Base-by-base conservation (phyloP, 164 flowering plant species). In the Chimonanthus salicifolius region DNA sequence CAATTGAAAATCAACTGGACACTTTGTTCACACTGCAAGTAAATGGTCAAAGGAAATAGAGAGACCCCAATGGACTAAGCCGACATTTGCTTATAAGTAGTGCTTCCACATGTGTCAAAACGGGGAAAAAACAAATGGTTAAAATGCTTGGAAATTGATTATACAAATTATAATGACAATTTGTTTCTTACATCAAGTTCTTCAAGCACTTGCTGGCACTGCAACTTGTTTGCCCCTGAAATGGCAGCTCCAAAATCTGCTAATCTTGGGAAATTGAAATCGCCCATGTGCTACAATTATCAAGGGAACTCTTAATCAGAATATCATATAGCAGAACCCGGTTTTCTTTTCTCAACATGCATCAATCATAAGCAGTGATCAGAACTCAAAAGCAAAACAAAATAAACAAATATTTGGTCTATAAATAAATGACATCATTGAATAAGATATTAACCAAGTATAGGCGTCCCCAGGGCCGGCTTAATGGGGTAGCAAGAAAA, bases 231-330 rank as follows among this genome's bases (percentile, higher is more conserved):
- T 51, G 92, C 97, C 69, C 98, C 99, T 74, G 94, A 94, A 79
- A 96, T 94, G 70, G 98, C 99, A 78, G 97, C 98, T 76, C 99
- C 97, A 85, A 94, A 96, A 87, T 96, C 99, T 63, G 99, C 98
- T 76, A 96, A 79, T 77, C 92, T 88, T 74, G 97, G 87, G 83
- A 80, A 92, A 76, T 87, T 91, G 68, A 96, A 96, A 58, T 94
- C 99, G 77, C 99, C 99, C 48, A 96, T 82, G 84, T 96, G 95
- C 98, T 96, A 92, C 86, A 78, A 6, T 60, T 33, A 78, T 18
- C 58, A 68, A 68, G 33, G 45, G 15, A 3, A 46, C 4, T 9
- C 10, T 33, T 33, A 8, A 45, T 66, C 49, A 66, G 49, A 45
- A 33, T 7, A 9, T 13, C 60, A 9, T n/a, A 54, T 10, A 54